Base-by-base conservation (phyloP, 495 filamentous ascomycete genomes). In the Geoglossum glabrum region DNA sequence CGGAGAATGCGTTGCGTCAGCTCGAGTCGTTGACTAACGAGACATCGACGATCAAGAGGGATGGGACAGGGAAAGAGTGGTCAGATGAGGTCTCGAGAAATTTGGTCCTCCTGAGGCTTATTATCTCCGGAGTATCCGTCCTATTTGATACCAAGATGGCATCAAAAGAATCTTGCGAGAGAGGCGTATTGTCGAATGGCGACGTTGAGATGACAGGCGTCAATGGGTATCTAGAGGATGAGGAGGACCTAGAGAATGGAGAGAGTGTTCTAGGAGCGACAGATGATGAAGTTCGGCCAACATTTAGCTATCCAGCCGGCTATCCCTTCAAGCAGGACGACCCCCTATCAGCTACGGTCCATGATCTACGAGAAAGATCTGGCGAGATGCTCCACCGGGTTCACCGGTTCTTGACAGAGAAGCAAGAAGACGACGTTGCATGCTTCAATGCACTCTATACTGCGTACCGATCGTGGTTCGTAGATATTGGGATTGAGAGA, bases 11-110 rank as follows among this genome's bases (percentile, higher is more conserved):
- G n/a, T 71, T 90, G 47, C 73, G 76, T 34, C 78, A 83, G 34
- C 71, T 99, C 0, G 76, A 74, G 45, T 77, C 82, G 33, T 74
- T 99, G 34, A 93, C 86, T 57, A 79, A 83, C 60, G 83, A 87
- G 36, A 79, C 80, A 31, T 87, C 90, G 4, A 82, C 76, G n/a
- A 81, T 95, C 30, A 96, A 90, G 68, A 78, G 90, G 46, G 88
- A 93, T 63, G 92, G 92, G 46, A 93, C 85, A 65, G 92, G 90
- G 55, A 97, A 97, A 68, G 90, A 93, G 62, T 99, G 92, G 92
- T 95, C 90, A 0, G 92, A 99, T 69, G 93, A 97, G 68, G 82
- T 96, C 31, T 86, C 88, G 3, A 73, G 92, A 58, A 93, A 93
- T 67, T 69, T 99, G 50, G 83, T 87, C 2, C 83, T 95, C 51